Conservation (phyloP, 371 early-diverging fungal genomes). For the Basidiobolus meristosporus region DNA sequence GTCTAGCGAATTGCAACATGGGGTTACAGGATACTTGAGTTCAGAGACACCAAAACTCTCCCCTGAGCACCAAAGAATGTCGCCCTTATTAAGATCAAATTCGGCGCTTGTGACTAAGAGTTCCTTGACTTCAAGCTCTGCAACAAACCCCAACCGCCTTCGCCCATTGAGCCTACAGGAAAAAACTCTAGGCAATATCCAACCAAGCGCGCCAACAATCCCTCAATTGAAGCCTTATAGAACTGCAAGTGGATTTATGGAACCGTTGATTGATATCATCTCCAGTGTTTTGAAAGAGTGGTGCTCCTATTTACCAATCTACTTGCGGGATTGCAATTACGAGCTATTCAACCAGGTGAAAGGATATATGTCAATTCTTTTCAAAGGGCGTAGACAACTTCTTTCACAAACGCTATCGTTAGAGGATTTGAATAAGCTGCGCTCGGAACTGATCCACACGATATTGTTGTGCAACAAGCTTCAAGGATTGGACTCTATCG, state of each 20-base stretch:
- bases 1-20: not conserved
- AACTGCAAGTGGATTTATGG: slow-evolving; percentile 27
- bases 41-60: not conserved
- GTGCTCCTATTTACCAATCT: slow-evolving; percentile 25
- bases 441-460: slow-evolving; percentile 31
- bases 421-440: slow-evolving; percentile 27
- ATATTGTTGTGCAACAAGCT: slow-evolving; percentile 32
- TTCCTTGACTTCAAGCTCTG: not conserved
- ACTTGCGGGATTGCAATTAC: slow-evolving; percentile 30
- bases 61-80: not conserved
- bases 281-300: slow-evolving; percentile 44
- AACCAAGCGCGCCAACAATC: slow-evolving; percentile 15
- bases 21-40: not conserved
- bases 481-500: slow-evolving; percentile 28
- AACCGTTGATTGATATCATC: slow-evolving; percentile 50
- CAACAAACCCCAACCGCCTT: not conserved
- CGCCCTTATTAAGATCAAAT: not conserved
- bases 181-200: not conserved
- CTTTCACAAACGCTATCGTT: slow-evolving; percentile 37
- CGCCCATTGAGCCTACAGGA: not conserved
- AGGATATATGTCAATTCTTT: slow-evolving; percentile 30
- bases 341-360: slow-evolving; percentile 23
- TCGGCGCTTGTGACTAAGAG: not conserved
- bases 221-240: slow-evolving; percentile 25
- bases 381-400: slow-evolving; percentile 43